Base-by-base conservation (phyloP, 371 early-diverging fungal species). In the Syncephalastrum monosporum region DNA sequence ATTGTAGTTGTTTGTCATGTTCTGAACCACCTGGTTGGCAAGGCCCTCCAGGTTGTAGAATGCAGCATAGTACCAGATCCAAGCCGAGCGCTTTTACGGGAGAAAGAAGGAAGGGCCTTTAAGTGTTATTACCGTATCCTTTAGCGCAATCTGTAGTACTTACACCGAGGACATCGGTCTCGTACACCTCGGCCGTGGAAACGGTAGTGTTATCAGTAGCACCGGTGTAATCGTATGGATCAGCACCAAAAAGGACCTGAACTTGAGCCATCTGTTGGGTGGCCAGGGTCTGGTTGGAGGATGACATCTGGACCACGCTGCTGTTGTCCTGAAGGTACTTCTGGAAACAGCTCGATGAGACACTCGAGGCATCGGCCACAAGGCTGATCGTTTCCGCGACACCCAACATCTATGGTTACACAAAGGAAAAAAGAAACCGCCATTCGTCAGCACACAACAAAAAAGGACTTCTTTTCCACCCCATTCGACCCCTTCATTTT, bases 1-100 rank as follows among this genome's bases (percentile, higher is more conserved):
- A 56, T 83, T 73, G 68, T 90, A 91, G 71, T 90, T 90, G 65
- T 72, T 59, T 46, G 75, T 82, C 54, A 90, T 86, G 6, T 67
- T 29, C 6, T 63, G 56, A 42, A 82, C 76, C 43, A 84, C 58
- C n/a, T 64, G 55, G 61, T 86, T 84, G 45, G 88, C 87, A n/a
- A 63, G 49, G 23, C 65, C 69, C 59, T 90, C 91, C 48, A 81
- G 67, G 61, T 89, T 88, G 69, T 85, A 89, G 68, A 89, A 91
- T 17, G 81, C 73, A 24, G 84, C 83, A 73, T 86, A 90, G 69
- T 85, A 91, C 69, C 86, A 84, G 54, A 91, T 56, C 91, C 91
- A 91, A 61, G 89, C 87, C 56, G 83, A 75, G 62, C 91, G 89
- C 70, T 85, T 33, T 33, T 12, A 33, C 0, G 27, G 5, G 27